These are phyloP conservation scores for Kazachstania kunashirensis DNA, from an alignment of 805 yeast genomes.

Conservation along the genomic window DNA sequence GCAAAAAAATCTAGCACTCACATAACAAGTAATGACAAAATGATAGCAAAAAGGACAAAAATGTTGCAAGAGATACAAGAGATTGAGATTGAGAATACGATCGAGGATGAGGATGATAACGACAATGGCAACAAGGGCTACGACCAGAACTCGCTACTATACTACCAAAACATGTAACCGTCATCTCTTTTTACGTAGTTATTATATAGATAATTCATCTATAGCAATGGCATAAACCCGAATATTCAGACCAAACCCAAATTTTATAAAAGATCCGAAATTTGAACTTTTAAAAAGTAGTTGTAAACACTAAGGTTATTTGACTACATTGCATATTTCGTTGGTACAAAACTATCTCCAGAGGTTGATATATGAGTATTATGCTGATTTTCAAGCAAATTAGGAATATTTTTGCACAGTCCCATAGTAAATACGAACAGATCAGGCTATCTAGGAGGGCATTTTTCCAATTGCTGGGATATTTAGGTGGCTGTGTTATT, in stretches of 20 bases:
- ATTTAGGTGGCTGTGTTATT: constrained; percentile 27
- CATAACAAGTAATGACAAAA: background rate
- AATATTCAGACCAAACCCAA: no score
- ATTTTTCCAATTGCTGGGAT: constrained; percentile 29
- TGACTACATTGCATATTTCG: no score
- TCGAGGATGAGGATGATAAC: constrained; percentile 3
- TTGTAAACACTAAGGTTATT: no score
- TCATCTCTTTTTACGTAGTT: no score
- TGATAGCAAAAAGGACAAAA: background rate
- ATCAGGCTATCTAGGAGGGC: constrained; percentile 26
- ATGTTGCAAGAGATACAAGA: constrained; percentile 4
- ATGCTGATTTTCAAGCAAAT: constrained; percentile 25
- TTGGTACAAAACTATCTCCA: no score
- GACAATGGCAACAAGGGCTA: constrained; percentile 1
- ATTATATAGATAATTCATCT: no score
- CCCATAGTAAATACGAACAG: constrained; percentile 24
- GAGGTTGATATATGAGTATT: no score
- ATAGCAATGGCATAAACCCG: no score
- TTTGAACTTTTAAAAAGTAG: no score
- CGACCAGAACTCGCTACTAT: constrained; percentile 1
- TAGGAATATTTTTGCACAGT: constrained; percentile 26
- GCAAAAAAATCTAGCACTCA: background rate
- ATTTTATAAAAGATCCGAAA: no score
- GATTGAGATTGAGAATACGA: constrained; percentile 4
- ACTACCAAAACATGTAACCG: background rate